A percentile compares a stretch with the other conserved stretches of the same genome.
Conservation (phyloP, 2,329 filamentous ascomycete species). For the Calycina herbarum region DNA sequence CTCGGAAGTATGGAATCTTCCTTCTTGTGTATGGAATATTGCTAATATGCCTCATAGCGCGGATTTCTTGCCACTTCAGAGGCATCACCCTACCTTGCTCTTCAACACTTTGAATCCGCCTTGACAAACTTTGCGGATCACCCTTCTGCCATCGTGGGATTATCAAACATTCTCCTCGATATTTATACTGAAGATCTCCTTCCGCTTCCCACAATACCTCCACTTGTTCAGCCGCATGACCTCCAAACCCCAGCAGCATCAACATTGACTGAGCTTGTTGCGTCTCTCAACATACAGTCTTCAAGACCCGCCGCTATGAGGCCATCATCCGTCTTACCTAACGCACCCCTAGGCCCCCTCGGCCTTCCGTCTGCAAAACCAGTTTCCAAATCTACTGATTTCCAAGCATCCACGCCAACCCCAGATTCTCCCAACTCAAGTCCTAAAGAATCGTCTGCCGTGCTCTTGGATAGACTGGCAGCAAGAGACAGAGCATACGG, state of each 20-base stretch:
- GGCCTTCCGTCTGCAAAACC: constrained; percentile 30
- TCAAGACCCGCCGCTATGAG: constrained; percentile 17
- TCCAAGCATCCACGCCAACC: constrained; percentile 29
- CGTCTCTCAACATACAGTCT: constrained; percentile 18
- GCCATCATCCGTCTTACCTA: constrained; percentile 16
- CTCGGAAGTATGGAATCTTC: constrained; percentile 63
- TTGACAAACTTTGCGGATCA: constrained; percentile 80
- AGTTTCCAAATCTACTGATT: constrained; percentile 34
- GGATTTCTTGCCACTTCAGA: constrained; percentile 35
- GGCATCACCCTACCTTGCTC: constrained; percentile 61
- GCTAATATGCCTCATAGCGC: constrained; percentile 37
- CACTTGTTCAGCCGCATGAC: constrained; percentile 34
- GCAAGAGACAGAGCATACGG: constrained; percentile 87
- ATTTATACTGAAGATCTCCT: constrained; percentile 72
- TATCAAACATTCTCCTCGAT: constrained; percentile 84
- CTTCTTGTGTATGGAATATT: constrained; percentile 4
- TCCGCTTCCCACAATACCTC: constrained; percentile 50
- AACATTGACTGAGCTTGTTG: constrained; percentile 24
- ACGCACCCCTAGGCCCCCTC: constrained; percentile 34
- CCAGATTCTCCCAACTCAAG: constrained; percentile 16
- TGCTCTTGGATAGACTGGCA: constrained; percentile 68
- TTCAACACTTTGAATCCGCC: constrained; percentile 78
- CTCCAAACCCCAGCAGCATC: constrained; percentile 30
- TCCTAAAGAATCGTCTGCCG: constrained; percentile 29
- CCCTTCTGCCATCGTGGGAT: constrained; percentile 72